Conservation (phyloP, 345 rosid genomes). For the Eucalyptus grandis region DNA sequence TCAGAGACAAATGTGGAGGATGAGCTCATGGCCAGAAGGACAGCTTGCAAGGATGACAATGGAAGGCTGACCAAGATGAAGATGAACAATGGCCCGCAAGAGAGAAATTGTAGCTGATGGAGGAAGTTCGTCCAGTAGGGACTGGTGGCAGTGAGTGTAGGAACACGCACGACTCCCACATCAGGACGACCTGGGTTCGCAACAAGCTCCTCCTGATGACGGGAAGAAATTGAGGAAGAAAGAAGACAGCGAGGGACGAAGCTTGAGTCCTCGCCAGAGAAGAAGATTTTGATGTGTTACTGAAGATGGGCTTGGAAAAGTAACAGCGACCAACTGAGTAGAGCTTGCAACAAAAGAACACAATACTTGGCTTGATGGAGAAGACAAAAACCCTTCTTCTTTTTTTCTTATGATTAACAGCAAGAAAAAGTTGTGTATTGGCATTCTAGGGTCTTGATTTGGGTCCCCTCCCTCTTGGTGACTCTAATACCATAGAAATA, state of each 20-base stretch:
- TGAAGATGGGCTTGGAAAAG: not conserved
- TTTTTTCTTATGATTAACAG: not conserved
- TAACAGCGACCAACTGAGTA: not conserved
- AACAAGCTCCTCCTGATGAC: not conserved
- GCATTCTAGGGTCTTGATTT: not conserved
- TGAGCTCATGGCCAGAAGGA: not conserved
- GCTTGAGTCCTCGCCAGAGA: not conserved
- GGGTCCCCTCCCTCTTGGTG: not conserved
- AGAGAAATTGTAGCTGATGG: not conserved
- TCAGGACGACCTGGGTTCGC: not conserved
- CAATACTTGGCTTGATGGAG: not conserved
- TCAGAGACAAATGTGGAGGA: not conserved
- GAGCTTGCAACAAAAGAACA: not conserved
- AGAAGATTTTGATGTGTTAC: not conserved
- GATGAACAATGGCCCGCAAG: not conserved
- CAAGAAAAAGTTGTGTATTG: not conserved
- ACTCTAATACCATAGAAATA: not conserved
- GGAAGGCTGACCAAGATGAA: not conserved
- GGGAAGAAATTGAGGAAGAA: not conserved
- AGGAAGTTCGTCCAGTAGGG: not conserved
- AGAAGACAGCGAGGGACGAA: not conserved
- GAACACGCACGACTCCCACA: not conserved
- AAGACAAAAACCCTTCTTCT: not conserved
- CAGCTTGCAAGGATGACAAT: not conserved
- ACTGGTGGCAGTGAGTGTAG: not conserved